Base-by-base conservation (phyloP, 805 yeast genomes). In the Groenewaldozyma tartarivorans region DNA sequence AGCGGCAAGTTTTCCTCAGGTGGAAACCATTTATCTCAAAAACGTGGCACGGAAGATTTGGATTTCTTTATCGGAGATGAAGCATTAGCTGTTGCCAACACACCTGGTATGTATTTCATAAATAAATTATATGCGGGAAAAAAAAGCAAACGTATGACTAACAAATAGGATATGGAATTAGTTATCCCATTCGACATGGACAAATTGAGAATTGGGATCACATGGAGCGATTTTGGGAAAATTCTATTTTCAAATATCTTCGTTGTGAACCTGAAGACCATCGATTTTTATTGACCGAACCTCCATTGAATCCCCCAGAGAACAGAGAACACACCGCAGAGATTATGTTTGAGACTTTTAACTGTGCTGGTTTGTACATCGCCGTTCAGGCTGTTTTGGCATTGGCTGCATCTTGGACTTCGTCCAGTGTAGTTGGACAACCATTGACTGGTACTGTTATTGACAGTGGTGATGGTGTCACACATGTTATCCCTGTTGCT, bases 131-230 rank as follows among this genome's bases (percentile, higher is more conserved):
- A 20, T 22, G 36, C 42, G n/a, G 13, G 18, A 6, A 6, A 3
- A 29, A 29, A 29, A 17, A 13, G 13, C 9, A 26, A 26, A 7
- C 17, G 6, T n/a, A 16, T 17, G 30, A 17, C 45, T 30, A 39
- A 31, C 33, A 4, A 18, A 9, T 15, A 48, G 71, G 85, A 21
- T 92, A 92, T 63, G 81, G 88, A 21, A 68, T 92, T 44, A 75
- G 78, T 48, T 92, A 92, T 57, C 98, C 98, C 16, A 87, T 92
- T 46, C 81, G 87, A 62, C 98, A 92, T 58, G 98, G 98, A 20
- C 98, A 92, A 68, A 82, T 92, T 48, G 98, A 92, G 63, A 86
- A 92, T 62, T 92, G 98, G 98, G 98, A 92, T 66, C 96, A 92
- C 59, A 92, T 92, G 98, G 98, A 92, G 64, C 74, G 98, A 60